These are phyloP conservation scores for Colletotrichum trifolii DNA, from an alignment of 2,329 filamentous ascomycete species.

Conservation along the genomic window DNA sequence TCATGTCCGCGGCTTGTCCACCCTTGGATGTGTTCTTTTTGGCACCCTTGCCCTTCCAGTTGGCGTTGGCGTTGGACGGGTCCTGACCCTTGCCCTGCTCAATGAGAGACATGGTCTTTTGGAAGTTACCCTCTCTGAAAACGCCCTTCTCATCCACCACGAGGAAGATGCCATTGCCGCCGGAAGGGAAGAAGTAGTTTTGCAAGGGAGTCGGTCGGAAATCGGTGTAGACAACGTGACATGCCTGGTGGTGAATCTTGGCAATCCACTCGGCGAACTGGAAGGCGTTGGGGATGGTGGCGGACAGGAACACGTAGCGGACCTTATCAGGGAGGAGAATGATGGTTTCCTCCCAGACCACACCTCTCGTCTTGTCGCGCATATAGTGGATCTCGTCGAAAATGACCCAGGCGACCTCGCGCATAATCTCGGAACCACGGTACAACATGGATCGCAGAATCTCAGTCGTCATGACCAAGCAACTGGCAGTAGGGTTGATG, in stretches of 20 bases:
- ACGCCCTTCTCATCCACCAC: constrained; percentile 97
- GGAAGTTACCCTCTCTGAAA: constrained; percentile 97
- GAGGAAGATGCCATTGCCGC: constrained; percentile 91
- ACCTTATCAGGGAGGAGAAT: constrained; percentile 98
- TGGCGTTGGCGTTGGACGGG: constrained; percentile 80
- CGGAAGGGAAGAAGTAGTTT: constrained; percentile 96
- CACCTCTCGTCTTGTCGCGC: constrained; percentile 92
- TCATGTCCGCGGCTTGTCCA: constrained; percentile 70
- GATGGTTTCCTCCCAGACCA: constrained; percentile 99
- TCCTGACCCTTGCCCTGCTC: constrained; percentile 89
- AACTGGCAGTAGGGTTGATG: constrained; percentile 98
- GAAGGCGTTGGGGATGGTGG: constrained; percentile 98
- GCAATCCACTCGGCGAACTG: constrained; percentile 99
- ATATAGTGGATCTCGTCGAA: constrained; percentile 99
- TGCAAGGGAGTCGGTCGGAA: constrained; percentile 96
- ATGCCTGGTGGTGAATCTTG: constrained; percentile 97
- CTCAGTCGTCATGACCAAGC: constrained; percentile 98
- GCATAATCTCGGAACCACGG: constrained; percentile 98
- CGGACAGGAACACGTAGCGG: constrained; percentile 96
- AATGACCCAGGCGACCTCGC: constrained; percentile 97
- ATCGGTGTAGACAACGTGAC: constrained; percentile 98
- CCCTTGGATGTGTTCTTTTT: constrained; percentile 94
- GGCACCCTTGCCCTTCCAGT: constrained; percentile 87
- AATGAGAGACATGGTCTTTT: constrained; percentile 92
- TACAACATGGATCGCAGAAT: constrained; percentile 99